Conservation (phyloP, 2,329 filamentous ascomycete species). For the Immersiporthe knoxdaviesiana region DNA sequence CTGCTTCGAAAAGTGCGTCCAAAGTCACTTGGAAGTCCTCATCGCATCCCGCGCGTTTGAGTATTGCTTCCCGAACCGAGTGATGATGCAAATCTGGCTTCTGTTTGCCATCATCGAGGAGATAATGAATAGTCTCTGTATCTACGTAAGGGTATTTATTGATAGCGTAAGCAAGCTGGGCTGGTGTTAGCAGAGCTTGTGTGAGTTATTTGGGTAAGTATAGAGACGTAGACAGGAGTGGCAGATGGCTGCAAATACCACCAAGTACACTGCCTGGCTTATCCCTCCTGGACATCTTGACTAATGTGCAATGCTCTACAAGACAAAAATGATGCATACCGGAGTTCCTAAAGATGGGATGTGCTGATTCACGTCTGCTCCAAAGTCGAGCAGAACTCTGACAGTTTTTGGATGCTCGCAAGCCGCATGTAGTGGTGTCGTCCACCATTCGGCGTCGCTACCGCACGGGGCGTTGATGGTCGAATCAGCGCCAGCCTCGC, state of each 20-base stretch:
- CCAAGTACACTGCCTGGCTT: too few species aligned
- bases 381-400: not conserved
- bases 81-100: conserved; percentile 4
- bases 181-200: not conserved
- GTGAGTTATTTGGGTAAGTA: too few species aligned
- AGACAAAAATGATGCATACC: not conserved
- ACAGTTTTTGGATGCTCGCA: not conserved
- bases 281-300: too few species aligned
- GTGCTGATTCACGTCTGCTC: not conserved
- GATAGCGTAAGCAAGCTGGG: conserved; percentile 1
- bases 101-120: not conserved
- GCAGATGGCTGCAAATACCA: too few species aligned
- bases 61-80: not conserved
- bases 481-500: not conserved
- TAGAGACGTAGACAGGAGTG: too few species aligned
- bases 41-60: not conserved
- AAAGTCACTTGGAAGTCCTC: not conserved
- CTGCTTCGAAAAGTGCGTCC: conserved; percentile 6
- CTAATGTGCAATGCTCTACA: too few species aligned
- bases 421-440: not conserved
- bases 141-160: too few species aligned
- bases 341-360: not conserved
- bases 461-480: not conserved
- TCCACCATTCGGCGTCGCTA: too few species aligned
- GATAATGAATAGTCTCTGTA: not conserved